A percentile compares a stretch with the other conserved stretches of the same genome.
phyloP scores from a whole-genome alignment of 345 rosid genomes.

The Ceriops zippeliana region DNA sequence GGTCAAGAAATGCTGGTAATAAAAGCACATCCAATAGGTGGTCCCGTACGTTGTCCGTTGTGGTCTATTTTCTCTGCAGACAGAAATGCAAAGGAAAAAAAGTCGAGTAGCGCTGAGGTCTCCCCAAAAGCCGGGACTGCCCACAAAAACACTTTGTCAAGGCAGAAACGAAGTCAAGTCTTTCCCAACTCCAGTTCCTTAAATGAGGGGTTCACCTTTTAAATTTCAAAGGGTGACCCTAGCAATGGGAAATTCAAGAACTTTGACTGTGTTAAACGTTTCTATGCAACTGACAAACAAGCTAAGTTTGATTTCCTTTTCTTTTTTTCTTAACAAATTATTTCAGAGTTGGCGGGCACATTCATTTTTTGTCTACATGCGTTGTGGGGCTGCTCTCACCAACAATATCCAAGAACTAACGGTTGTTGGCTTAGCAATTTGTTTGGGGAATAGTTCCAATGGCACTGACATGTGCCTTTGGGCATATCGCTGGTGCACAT shows the following conservation, averaged over 20 bases:
- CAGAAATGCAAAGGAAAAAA: slow-evolving; percentile 23
- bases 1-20: neutral
- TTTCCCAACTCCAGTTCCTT: slow-evolving; percentile 2
- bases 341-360: slow-evolving; percentile 52
- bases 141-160: slow-evolving; percentile 4
- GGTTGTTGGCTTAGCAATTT: slow-evolving; percentile 38
- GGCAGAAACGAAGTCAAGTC: slow-evolving; percentile 13
- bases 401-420: slow-evolving; percentile 29
- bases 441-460: slow-evolving; percentile 47
- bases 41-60: no score
- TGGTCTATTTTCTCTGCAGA: no score
- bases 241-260: neutral
- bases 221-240: slow-evolving; percentile 27
- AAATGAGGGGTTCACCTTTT: slow-evolving; percentile 23
- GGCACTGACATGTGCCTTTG: slow-evolving; percentile 41
- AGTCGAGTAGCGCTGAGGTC: slow-evolving; percentile 11
- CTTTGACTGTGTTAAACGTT: neutral
- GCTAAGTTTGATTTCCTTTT: neutral
- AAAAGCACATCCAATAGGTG: neutral
- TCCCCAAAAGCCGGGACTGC: slow-evolving; percentile 17
- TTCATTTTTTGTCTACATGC: slow-evolving; percentile 36
- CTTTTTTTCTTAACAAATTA: slow-evolving; percentile 17
- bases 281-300: neutral
- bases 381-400: slow-evolving; percentile 41
- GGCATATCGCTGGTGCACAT: slow-evolving; percentile 53